Conservation (phyloP, 371 early-diverging fungal genomes). For the Ordospora colligata region DNA sequence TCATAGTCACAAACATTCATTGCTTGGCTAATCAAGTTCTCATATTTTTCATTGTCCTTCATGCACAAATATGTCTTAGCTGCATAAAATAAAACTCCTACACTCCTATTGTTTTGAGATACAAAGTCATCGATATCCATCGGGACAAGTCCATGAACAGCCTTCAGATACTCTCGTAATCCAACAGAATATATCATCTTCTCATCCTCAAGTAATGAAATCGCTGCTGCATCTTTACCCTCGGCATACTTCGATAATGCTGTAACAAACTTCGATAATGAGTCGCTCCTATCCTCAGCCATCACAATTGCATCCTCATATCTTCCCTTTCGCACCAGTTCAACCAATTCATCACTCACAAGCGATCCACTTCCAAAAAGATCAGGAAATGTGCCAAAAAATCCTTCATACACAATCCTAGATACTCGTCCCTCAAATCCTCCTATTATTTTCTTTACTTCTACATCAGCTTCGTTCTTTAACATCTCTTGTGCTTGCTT, state of each 20-base stretch:
- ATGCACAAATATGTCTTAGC: background rate
- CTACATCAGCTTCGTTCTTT: background rate
- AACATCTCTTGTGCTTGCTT: slow-evolving; percentile 2
- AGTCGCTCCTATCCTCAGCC: background rate
- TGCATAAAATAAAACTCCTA: slow-evolving; percentile 3
- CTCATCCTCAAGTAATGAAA: slow-evolving; percentile 6
- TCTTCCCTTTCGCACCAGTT: background rate
- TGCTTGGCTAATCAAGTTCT: background rate
- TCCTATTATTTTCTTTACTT: background rate
- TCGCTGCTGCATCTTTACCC: background rate
- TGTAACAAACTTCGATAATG: background rate
- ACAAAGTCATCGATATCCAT: slow-evolving; percentile 13
- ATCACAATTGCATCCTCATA: background rate
- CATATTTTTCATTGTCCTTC: background rate
- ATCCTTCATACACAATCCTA: background rate
- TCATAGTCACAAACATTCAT: background rate
- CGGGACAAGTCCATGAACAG: background rate
- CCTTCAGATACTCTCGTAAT: background rate
- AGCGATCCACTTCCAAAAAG: background rate
- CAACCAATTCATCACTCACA: background rate
- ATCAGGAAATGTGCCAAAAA: background rate
- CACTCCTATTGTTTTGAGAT: background rate
- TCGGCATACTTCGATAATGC: background rate
- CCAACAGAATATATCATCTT: slow-evolving; percentile 3
- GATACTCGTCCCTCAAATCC: background rate